Base-by-base conservation (phyloP, 2,329 filamentous ascomycete species). In the Fusarium siculi region DNA sequence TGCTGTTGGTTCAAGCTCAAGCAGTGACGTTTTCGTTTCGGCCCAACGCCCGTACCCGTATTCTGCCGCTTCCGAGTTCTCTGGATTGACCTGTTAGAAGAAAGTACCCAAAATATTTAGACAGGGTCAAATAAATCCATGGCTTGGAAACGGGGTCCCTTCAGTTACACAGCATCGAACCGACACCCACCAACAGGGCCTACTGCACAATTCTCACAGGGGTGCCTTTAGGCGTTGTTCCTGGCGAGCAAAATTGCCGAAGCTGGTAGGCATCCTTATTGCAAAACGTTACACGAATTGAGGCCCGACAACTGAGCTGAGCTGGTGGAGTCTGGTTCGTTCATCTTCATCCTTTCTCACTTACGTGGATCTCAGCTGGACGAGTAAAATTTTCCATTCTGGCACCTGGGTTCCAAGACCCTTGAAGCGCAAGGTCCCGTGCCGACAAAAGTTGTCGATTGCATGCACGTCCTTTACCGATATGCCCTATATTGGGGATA, bases 11-110 rank as follows among this genome's bases (percentile, higher is more conserved):
- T 76, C 54, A 39, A 50, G 52, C 53, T 76, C 52, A 43, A 47
- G 46, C 55, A 46, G 25, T 53, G 66, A 37, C 70, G 70, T 56
- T 75, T 65, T 46, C 63, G 70, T 57, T 74, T 62, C 47, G 36
- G 61, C 52, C 40, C 58, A 68, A 46, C 54, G 37, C 42, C 62
- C 39, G 70, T 46, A 21, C 44, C 57, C 42, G 70, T 49, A 19
- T 56, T 56, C n/a, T 58, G 37, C 39, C 66, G 65, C 42, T 68
- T 70, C 46, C 56, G 62, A 52, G 54, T 47, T 57, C 36, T 62
- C 63, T 72, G 68, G 58, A 37, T 25, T 43, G 52, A 34, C 50
- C 44, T 63, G 68, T 74, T 64, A 77, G 74, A 65, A 55, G 21
- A 23, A 36, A 30, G 42, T 14, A 36, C 42, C 25, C 25, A 37